Evolutionary conservation across 768 basidiomycete species (phyloP).

Genomic region (Megacollybia marginata): DNA sequence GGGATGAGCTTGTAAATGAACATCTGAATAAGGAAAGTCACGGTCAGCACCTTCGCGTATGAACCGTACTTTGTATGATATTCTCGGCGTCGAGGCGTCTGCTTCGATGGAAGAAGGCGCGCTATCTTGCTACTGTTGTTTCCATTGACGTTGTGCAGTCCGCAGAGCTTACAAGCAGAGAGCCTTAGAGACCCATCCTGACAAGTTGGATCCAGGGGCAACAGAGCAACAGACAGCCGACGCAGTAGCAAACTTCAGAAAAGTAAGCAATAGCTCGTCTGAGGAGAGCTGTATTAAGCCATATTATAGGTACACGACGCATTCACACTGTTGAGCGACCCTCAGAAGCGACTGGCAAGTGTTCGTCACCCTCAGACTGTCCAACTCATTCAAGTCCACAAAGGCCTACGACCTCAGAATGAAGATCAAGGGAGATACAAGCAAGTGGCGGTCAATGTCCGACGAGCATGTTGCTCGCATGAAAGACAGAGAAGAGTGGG

Average conservation of each 20-base stretch:
- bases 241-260: slow-evolving; percentile 53
- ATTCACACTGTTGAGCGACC: slow-evolving; percentile 51
- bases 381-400: slow-evolving; percentile 1
- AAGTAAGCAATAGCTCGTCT: slow-evolving; percentile 28
- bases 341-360: slow-evolving; percentile 46
- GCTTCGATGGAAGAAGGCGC: neutral
- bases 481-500: slow-evolving; percentile 50
- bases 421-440: slow-evolving; percentile 17
- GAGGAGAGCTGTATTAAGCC: neutral
- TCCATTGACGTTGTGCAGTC: slow-evolving; percentile 26
- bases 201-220: slow-evolving; percentile 53
- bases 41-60: neutral
- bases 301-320: slow-evolving; percentile 50
- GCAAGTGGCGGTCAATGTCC: slow-evolving; percentile 21
- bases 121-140: neutral
- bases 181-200: slow-evolving; percentile 67
- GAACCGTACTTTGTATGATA: neutral
- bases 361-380: neutral
- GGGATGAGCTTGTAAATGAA: neutral
- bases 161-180: slow-evolving; percentile 61
- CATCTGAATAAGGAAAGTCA: neutral
- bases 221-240: slow-evolving; percentile 41
- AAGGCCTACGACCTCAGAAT: slow-evolving; percentile 44
- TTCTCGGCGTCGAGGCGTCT: neutral
- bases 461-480: slow-evolving; percentile 34